phyloP scores from a whole-genome alignment of 176 grass and related monocot genomes.

The Secale cereale region DNA sequence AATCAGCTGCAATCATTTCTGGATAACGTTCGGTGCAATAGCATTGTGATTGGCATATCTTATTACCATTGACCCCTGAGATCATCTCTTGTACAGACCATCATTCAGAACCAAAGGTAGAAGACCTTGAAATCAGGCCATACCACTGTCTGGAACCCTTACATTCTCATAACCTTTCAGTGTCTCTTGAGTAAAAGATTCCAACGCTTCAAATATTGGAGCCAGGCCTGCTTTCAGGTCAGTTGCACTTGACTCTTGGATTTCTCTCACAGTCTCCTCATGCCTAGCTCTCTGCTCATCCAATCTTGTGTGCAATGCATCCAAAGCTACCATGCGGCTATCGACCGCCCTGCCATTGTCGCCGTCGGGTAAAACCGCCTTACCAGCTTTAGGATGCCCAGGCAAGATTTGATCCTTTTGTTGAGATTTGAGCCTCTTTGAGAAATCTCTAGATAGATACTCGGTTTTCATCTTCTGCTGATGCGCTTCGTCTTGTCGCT shows the following conservation, averaged over 20 bases:
- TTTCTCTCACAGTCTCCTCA: slow-evolving; percentile 53
- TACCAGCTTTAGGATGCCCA: slow-evolving; percentile 21
- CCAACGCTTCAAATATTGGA: slow-evolving; percentile 77
- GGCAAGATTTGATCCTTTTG: slow-evolving; percentile 46
- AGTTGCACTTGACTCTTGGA: slow-evolving; percentile 49
- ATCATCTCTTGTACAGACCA: slow-evolving; percentile 23
- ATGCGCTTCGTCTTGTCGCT: slow-evolving; percentile 57
- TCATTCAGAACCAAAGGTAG: neutral
- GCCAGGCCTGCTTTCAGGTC: slow-evolving; percentile 67
- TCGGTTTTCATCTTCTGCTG: slow-evolving; percentile 62
- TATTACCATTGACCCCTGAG: neutral
- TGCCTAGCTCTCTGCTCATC: slow-evolving; percentile 72
- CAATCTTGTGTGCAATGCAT: slow-evolving; percentile 58
- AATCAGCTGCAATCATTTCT: slow-evolving; percentile 17
- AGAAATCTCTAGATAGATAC: slow-evolving; percentile 66
- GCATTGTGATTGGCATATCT: neutral
- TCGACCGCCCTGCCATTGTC: slow-evolving; percentile 33
- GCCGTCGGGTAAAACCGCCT: neutral
- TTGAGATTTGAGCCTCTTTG: slow-evolving; percentile 48
- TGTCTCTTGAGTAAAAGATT: slow-evolving; percentile 53
- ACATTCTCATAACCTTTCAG: slow-evolving; percentile 71
- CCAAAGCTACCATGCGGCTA: slow-evolving; percentile 55
- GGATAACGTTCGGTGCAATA: neutral
- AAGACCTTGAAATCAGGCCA: slow-evolving; percentile 4
- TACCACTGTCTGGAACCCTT: slow-evolving; percentile 30